Evolutionary conservation across 208 protist genomes (phyloP).

Genomic region (Leishmania mexicana): DNA sequence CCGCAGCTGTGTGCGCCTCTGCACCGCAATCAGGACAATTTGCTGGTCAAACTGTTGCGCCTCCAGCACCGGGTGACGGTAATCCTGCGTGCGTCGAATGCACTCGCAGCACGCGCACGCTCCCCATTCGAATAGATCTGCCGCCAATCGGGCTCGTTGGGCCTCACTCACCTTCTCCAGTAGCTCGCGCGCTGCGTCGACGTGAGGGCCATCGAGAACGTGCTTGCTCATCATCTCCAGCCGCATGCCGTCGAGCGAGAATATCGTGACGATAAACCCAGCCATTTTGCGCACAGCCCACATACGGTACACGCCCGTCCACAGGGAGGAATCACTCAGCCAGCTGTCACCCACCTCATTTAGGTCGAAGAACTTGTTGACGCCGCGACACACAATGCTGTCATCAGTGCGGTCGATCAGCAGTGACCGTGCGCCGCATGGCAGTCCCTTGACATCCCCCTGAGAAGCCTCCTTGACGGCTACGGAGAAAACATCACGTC

Average conservation of each 20-base stretch:
- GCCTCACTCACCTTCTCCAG: slow-evolving; percentile 32
- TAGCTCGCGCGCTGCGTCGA: slow-evolving; percentile 53
- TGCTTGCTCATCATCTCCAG: slow-evolving; percentile 83
- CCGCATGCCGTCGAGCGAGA: slow-evolving; percentile 70
- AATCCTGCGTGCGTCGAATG: slow-evolving; percentile 51
- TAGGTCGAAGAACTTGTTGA: slow-evolving; percentile 91
- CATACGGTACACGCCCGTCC: slow-evolving; percentile 39
- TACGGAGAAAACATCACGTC: slow-evolving; percentile 52
- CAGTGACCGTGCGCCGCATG: slow-evolving; percentile 78
- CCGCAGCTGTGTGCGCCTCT: slow-evolving; percentile 41
- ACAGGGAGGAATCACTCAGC: slow-evolving; percentile 39
- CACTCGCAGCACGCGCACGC: slow-evolving; percentile 75
- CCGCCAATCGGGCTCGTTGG: slow-evolving; percentile 50
- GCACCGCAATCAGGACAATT: slow-evolving; percentile 68
- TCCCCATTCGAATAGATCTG: slow-evolving; percentile 39
- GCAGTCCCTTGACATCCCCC: slow-evolving; percentile 63
- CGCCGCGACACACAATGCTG: slow-evolving; percentile 71
- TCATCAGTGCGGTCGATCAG: slow-evolving; percentile 52
- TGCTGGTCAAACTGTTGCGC: slow-evolving; percentile 39
- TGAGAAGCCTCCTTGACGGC: slow-evolving; percentile 71
- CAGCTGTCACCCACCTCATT: slow-evolving; percentile 49
- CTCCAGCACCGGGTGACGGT: slow-evolving; percentile 76
- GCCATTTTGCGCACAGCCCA: slow-evolving; percentile 87
- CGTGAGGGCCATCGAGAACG: slow-evolving; percentile 74
- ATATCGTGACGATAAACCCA: slow-evolving; percentile 85